Base-by-base conservation (phyloP, 2,329 filamentous ascomycete species). In the Paracorniculantispora psalliotae region DNA sequence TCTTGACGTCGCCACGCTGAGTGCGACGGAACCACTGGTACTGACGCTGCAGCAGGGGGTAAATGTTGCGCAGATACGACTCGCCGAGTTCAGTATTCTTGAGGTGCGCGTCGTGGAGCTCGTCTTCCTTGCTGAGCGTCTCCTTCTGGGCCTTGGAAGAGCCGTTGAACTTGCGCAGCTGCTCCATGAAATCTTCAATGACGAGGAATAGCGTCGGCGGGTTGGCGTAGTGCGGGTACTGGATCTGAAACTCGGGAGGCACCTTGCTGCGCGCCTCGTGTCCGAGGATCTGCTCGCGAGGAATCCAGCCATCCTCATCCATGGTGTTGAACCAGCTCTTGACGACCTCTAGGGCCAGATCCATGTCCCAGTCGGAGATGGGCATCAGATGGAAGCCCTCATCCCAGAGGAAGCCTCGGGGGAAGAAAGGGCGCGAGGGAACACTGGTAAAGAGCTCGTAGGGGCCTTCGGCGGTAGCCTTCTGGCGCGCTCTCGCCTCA, bases 241-340 rank as follows among this genome's bases (percentile, higher is more conserved):
- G 94, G 15, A 92, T 84, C 67, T 96, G 92, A 72, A 99, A 99
- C 73, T 97, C 92, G 4, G 81, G 73, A 0, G 94, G 94, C 2
- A 99, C 94, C 75, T 97, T 97, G 81, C 89, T 96, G 63, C 93
- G 87, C 49, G 94, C 94, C 76, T 99, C 94, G 2, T 83, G 75
- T 1, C 94, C 94, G 2, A 99, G 83, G 61, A 99, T 97, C 75
- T 97, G 92, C 77, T 99, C 94, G 54, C 94, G 88, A 3, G 88
- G 91, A 69, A 99, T 97, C 94, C 94, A 99, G 57, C 94, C 94
- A 71, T 97, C 92, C 17, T 94, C 89, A 65, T 99, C 94, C 84
- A 97, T 96, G 19, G 96, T 83, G 63, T 88, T 91, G 77, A 96
- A 96, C 94, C 94, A 99, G 74, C 91, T 96, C 75, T 89, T 90